Base-by-base conservation (phyloP, 1,139 yeast species). In the Arxiozyma slooffiae region DNA sequence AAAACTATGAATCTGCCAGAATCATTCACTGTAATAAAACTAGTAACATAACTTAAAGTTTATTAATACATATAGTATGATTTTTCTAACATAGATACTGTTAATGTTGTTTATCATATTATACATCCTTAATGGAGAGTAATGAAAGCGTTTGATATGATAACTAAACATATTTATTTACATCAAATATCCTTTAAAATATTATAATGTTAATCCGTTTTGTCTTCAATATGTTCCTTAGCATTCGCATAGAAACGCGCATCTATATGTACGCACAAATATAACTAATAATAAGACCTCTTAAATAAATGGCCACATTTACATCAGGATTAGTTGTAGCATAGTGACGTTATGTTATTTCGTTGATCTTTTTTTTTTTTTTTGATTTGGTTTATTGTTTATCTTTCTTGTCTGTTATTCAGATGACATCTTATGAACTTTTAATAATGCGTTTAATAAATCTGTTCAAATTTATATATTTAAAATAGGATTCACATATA, bases 21-120 rank as follows among this genome's bases (percentile, higher is more conserved):
- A 16, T 47, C 46, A 1, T 42, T 44, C 4, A 47, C 38, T 3
- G 53, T 51, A 16, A 51, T 34, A 18, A 55, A 51, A 23, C 48
- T 41, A 5, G 44, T 21, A 1, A 52, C 24, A 44, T 50, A 53
- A 41, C 51, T 53, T 24, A 56, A 41, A 6, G 57, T 52, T 4
- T 18, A 8, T 8, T 43, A 50, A 41, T 55, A 55, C 8, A 52
- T 16, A 40, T 57, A 56, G 30, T 45, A 48, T 3, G 54, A 48
- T 17, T 44, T 38, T 1, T 46, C 37, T 17, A 56, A 20, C 46
- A 49, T 24, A 1, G 46, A 21, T 2, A 54, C n/a, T 45, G 7
- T 48, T 44, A 7, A 30, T 18, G 1, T 41, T 23, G 2, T 53
- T 44, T 5, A 51, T 49, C 50, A 48, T 48, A 24, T 50, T 51